A percentile compares a stretch with the other conserved stretches of the same genome.
Evolutionary conservation across 768 basidiomycete genomes (phyloP).

Genomic region (Boletales sp.): DNA sequence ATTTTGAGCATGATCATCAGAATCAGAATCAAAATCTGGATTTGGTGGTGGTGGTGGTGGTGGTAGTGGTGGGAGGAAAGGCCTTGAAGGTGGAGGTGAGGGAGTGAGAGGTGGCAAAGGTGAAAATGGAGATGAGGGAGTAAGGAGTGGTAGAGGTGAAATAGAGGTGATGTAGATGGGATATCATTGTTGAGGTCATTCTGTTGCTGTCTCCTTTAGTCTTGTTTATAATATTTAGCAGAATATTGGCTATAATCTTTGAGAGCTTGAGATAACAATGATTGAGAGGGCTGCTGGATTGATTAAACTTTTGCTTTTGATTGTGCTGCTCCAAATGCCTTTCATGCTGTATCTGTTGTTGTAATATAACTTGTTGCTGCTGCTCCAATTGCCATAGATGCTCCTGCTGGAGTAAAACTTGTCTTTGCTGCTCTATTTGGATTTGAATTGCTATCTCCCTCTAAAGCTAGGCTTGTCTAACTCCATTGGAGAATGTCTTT

Average conservation of each 20-base stretch:
- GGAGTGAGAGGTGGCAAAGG: too few species aligned
- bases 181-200: not conserved
- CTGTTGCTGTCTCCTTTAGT: not conserved
- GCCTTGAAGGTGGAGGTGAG: too few species aligned
- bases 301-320: too few species aligned
- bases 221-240: not conserved
- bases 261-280: not conserved
- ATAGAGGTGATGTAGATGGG: not conserved
- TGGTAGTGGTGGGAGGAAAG: too few species aligned
- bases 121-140: too few species aligned
- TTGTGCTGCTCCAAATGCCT: too few species aligned
- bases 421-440: too few species aligned
- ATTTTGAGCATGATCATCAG: too few species aligned
- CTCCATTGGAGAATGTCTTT: too few species aligned
- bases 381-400: not conserved
- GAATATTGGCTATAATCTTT: not conserved
- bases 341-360: not conserved
- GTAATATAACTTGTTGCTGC: not conserved
- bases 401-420: not conserved
- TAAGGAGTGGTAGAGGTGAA: not conserved
- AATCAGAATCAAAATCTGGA: not conserved
- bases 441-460: too few species aligned
- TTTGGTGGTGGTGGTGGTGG: too few species aligned
- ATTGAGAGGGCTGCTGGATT: not conserved
- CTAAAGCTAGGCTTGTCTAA: too few species aligned